Conservation (phyloP, 169 alveolate genomes). For the Cryptosporidium sp. region DNA sequence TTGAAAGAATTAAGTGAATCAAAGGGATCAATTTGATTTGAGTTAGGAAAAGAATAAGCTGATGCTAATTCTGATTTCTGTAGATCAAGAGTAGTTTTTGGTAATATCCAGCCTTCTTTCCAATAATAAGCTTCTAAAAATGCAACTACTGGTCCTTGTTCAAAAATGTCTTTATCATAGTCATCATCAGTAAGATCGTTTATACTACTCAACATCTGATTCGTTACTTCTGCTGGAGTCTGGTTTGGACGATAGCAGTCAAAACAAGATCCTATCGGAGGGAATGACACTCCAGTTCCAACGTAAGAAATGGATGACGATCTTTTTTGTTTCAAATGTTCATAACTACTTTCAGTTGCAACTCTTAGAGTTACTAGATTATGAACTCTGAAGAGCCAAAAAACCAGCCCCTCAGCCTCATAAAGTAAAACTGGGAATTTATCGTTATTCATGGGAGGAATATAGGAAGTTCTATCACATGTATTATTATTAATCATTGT, state of each 20-base stretch:
- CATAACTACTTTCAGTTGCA: constrained; percentile 62
- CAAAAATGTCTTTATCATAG: constrained; percentile 53
- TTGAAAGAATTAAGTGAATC: constrained; percentile 10
- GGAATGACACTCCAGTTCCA: constrained; percentile 50
- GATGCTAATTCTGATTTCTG: constrained; percentile 16
- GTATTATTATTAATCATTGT: constrained; percentile 47
- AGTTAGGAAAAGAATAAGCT: background rate
- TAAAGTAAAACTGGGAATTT: constrained; percentile 36
- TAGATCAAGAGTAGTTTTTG: constrained; percentile 33
- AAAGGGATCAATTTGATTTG: constrained; percentile 24
- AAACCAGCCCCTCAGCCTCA: constrained; percentile 67
- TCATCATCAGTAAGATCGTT: constrained; percentile 41
- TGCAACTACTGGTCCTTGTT: constrained; percentile 36
- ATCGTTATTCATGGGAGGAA: constrained; percentile 33
- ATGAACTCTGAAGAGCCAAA: constrained; percentile 63
- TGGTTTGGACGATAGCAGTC: constrained; percentile 33
- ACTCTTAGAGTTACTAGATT: constrained; percentile 55
- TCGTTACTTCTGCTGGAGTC: constrained; percentile 53
- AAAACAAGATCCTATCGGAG: constrained; percentile 38
- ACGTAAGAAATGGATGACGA: constrained; percentile 38
- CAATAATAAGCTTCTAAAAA: constrained; percentile 66
- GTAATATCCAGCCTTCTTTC: constrained; percentile 67
- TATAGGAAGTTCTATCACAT: constrained; percentile 57
- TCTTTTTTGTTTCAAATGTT: constrained; percentile 32
- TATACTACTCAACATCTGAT: constrained; percentile 26